Base-by-base conservation (phyloP, 2,329 filamentous ascomycete genomes). In the Aspergillus piperis region DNA sequence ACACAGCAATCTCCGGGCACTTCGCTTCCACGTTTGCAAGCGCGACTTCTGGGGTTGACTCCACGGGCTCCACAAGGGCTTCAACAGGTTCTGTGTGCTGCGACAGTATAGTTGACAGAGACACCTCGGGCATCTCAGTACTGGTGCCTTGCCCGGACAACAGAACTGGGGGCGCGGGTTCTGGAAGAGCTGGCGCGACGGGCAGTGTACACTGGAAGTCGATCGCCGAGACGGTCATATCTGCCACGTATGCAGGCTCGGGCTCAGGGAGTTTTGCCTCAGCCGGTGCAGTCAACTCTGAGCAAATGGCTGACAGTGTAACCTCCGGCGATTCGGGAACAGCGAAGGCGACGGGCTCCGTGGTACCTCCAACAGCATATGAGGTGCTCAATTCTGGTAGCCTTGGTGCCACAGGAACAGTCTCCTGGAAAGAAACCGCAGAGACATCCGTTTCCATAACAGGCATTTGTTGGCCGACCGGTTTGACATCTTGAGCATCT, bases 381-480 rank as follows among this genome's bases (percentile, higher is more conserved):
- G 73, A 71, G 15, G 75, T 68, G 44, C 65, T 67, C 57, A 77
- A 56, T 60, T 76, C 69, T 3, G 77, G 76, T 54, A 68, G 67
- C 44, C 65, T 75, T 2, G 86, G 86, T 5, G 65, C 62, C n/a
- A 72, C 63, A 36, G 78, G 79, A 15, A 59, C 44, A 8, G 75
- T 78, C 53, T 74, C 72, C 62, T 77, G 70, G 5, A 66, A 69
- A 27, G 70, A 60, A 41, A 78, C 70, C 5, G 62, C 63, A 2
- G 76, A 77, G 8, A 76, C 55, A 30, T 68, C 66, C 60, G 77
- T 59, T 27, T 74, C 62, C 5, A 65, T 61, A 23, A 62, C 66
- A 19, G 66, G 54, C 48, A 66, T 63, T n/a, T 65, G 53, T 15
- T 30, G 54, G 21, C 61, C 62, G 32, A 65, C 65, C 44, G 59